Percentiles rank a stretch among this genome's conserved stretches.
Conservation (phyloP, 2,329 filamentous ascomycete genomes). For the Penicillium sp. region DNA sequence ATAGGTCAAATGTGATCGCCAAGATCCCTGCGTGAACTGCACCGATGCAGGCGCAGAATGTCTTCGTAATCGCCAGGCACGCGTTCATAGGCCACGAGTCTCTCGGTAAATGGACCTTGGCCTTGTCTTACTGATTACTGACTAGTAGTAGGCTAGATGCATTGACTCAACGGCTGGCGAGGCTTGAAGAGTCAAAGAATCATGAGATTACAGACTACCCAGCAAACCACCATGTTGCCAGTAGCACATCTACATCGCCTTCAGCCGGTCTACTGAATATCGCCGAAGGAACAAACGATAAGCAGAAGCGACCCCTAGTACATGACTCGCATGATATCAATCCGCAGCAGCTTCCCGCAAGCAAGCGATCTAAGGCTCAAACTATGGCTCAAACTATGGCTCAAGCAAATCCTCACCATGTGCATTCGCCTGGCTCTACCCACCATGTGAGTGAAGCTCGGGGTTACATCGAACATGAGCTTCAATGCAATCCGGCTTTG, state of each 20-base stretch:
- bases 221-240: slow-evolving; percentile 6
- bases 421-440: slow-evolving; percentile 18
- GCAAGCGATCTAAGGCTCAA: slow-evolving; percentile 17
- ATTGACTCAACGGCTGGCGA: slow-evolving; percentile 19
- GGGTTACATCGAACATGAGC: slow-evolving; percentile 26
- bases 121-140: neutral
- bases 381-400: slow-evolving; percentile 10
- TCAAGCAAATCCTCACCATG: slow-evolving; percentile 6
- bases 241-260: slow-evolving; percentile 12
- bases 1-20: slow-evolving; percentile 48
- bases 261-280: neutral
- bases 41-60: slow-evolving; percentile 42
- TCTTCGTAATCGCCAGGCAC: slow-evolving; percentile 22
- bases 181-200: slow-evolving; percentile 17
- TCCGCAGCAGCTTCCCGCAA: neutral
- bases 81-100: slow-evolving; percentile 22
- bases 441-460: slow-evolving; percentile 23
- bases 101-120: slow-evolving; percentile 15
- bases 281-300: neutral
- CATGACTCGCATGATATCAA: neutral
- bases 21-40: slow-evolving; percentile 49
- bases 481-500: slow-evolving; percentile 23
- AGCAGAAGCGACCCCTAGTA: slow-evolving; percentile 8
- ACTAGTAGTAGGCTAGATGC: slow-evolving; percentile 17
- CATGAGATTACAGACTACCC: slow-evolving; percentile 7